phyloP scores from a whole-genome alignment of 2,329 filamentous ascomycete genomes.

The Sporothrix variecibatus region DNA sequence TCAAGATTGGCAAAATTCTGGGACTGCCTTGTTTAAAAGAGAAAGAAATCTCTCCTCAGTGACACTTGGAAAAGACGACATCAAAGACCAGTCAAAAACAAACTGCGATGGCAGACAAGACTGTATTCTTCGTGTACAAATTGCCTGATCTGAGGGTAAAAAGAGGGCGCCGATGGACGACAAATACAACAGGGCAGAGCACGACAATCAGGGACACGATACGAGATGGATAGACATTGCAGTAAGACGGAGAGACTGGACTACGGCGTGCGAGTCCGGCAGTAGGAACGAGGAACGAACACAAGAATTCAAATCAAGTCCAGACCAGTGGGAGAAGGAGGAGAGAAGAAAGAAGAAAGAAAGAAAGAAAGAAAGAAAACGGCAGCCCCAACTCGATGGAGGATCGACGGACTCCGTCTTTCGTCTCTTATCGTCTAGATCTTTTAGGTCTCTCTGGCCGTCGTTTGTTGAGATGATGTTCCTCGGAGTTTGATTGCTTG shows the following conservation, averaged over 20 bases:
- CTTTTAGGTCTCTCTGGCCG: background rate
- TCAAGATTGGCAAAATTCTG: background rate
- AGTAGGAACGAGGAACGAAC: background rate
- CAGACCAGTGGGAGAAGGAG: background rate
- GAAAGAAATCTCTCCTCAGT: background rate
- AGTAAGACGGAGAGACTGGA: constrained; percentile 3
- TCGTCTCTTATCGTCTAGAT: background rate
- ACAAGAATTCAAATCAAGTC: background rate
- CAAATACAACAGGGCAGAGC: background rate
- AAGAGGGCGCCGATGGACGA: background rate
- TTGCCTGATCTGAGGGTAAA: background rate
- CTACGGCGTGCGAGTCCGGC: background rate
- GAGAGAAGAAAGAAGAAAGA: background rate
- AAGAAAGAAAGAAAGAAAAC: background rate
- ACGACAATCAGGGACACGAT: constrained; percentile 6
- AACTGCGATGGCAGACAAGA: background rate
- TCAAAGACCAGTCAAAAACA: background rate
- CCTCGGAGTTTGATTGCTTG: background rate
- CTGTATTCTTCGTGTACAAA: background rate
- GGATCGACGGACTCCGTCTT: background rate
- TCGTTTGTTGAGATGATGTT: background rate
- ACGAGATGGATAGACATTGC: background rate
- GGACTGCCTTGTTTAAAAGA: background rate
- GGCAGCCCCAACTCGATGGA: background rate
- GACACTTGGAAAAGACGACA: background rate